Base-by-base conservation (phyloP, 495 filamentous ascomycete genomes). In the Aspergillus asperescens region DNA sequence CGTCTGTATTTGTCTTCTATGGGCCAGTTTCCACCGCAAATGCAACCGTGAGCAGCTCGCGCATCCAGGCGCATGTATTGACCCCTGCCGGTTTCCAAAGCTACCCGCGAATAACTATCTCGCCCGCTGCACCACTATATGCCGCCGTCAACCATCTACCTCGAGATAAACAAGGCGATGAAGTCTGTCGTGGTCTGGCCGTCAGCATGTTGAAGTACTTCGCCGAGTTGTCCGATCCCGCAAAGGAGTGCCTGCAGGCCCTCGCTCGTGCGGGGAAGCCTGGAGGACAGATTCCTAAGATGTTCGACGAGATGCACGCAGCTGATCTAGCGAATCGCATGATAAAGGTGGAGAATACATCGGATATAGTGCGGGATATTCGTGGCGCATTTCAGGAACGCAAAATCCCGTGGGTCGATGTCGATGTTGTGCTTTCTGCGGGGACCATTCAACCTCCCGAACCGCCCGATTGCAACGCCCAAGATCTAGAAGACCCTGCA, bases 161-260 rank as follows among this genome's bases (percentile, higher is more conserved):
- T 19, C 83, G 87, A 50, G 91, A 95, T 61, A 88, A 88, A 67
- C 93, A 97, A 75, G 92, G 90, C 34, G 89, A 96, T 65, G 90
- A 95, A 63, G 72, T 95, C 28, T 89, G 82, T 67, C 84, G 93
- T 15, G 93, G 87, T 1, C 76, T 99, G 35, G 93, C 93, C 29
- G 91, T 97, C 65, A 86, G 88, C 43, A 75, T 97, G 63, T 77
- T 88, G 64, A 97, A 92, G 64, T 99, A 96, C 71, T 97, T 96
- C 58, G 78, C 79, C 27, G 90, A 95, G 65, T 71, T 97, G 41
- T 85, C 91, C 13, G 83, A 88, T 34, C 70, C 74, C 23, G 79
- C 91, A 54, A 94, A 88, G 73, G 77, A 78, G 54, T 75, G 68
- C 34, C 58, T 79, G 57, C 66, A 56, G 25, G 66, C 69, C 12